phyloP scores from a whole-genome alignment of 805 yeast genomes.

The Ogataea minuta region DNA sequence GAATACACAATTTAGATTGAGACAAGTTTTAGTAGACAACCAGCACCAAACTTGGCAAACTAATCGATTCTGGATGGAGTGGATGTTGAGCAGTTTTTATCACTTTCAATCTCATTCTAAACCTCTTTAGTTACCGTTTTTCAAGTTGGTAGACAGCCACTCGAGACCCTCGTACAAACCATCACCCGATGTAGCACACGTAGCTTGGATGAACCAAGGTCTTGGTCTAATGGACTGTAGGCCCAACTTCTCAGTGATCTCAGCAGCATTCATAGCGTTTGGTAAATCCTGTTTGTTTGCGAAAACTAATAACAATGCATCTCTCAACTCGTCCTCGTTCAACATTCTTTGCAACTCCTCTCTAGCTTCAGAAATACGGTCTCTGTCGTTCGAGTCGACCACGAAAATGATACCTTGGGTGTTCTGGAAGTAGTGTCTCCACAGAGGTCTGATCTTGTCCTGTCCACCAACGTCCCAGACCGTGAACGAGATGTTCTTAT shows the following conservation, averaged over 20 bases:
- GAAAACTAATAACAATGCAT: slow-evolving; percentile 90
- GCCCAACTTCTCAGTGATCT: slow-evolving; percentile 95
- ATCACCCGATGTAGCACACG: slow-evolving; percentile 99
- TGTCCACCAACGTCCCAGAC: slow-evolving; percentile 99
- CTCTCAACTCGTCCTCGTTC: slow-evolving; percentile 97
- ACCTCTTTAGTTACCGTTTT: slow-evolving; percentile 48
- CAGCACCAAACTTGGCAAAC: slow-evolving; percentile 9
- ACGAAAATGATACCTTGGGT: slow-evolving; percentile 98
- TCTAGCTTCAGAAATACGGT: slow-evolving; percentile 96
- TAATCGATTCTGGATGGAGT: slow-evolving; percentile 4
- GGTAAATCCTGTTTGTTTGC: slow-evolving; percentile 99
- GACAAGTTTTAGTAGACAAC: slow-evolving; percentile 4
- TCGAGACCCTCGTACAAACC: slow-evolving; percentile 97
- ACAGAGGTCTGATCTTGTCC: slow-evolving; percentile 96
- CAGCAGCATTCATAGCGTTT: slow-evolving; percentile 98
- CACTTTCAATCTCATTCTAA: slow-evolving; percentile 18
- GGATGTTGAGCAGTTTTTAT: slow-evolving; percentile 6
- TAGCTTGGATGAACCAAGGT: slow-evolving; percentile 99
- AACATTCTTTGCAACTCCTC: slow-evolving; percentile 98
- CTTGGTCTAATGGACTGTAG: slow-evolving; percentile 97
- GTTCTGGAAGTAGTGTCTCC: slow-evolving; percentile 99
- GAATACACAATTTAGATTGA: slow-evolving; percentile 21
- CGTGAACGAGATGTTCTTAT: slow-evolving; percentile 93
- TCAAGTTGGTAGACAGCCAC: slow-evolving; percentile 91
- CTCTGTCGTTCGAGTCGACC: slow-evolving; percentile 97